Evolutionary conservation across 2,329 filamentous ascomycete species (phyloP).

Genomic region (Aschersonia sp.): DNA sequence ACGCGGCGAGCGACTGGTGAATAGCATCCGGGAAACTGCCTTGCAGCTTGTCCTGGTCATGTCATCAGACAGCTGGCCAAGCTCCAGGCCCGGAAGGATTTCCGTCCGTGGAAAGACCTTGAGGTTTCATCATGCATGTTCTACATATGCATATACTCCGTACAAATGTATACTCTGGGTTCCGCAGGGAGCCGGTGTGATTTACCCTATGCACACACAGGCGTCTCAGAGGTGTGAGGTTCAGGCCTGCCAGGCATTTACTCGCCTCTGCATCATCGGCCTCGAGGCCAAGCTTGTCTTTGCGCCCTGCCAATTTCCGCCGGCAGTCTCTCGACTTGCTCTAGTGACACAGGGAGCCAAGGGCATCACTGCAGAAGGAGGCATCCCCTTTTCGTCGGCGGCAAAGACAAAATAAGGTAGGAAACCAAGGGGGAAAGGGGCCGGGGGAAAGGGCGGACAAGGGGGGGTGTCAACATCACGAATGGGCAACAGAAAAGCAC

Average conservation of each 20-base stretch:
- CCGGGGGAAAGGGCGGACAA: no score
- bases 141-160: background rate
- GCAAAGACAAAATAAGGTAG: no score
- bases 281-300: background rate
- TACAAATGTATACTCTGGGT: background rate
- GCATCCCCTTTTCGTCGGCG: background rate
- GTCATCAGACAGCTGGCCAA: background rate
- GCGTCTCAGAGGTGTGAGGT: background rate
- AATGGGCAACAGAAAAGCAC: background rate
- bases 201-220: background rate
- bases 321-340: no score
- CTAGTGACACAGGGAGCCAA: no score
- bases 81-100: background rate
- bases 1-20: no score
- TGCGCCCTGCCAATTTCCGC: no score
- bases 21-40: no score
- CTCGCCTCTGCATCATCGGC: background rate
- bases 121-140: slow-evolving; percentile 2
- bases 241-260: slow-evolving; percentile 3
- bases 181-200: no score
- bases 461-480: background rate
- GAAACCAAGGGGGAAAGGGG: background rate
- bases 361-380: no score
- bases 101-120: background rate
- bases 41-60: no score